These are phyloP conservation scores for Calonectria multiphialidica DNA, from an alignment of 2,329 filamentous ascomycete species.

Conservation along the genomic window DNA sequence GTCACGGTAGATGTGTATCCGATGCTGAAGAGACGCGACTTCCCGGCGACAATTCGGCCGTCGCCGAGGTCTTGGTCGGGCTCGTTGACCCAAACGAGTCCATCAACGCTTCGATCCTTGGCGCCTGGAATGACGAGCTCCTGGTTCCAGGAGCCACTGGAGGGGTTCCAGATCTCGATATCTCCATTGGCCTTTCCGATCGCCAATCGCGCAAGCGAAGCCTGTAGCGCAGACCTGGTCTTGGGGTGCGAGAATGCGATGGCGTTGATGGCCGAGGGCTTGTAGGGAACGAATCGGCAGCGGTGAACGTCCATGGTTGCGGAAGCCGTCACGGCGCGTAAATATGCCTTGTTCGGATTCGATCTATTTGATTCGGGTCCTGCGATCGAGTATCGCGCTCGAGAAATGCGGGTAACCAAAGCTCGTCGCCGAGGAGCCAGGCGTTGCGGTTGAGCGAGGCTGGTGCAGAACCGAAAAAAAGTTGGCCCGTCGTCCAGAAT, in stretches of 20 bases:
- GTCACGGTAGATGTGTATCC: constrained; percentile 93
- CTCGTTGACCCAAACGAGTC: constrained; percentile 91
- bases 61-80: constrained; percentile 76
- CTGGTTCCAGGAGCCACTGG: constrained; percentile 86
- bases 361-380: background rate
- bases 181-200: constrained; percentile 94
- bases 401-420: constrained; percentile 7
- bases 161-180: constrained; percentile 97
- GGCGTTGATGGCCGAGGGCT: constrained; percentile 91
- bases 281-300: constrained; percentile 94
- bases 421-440: constrained; percentile 43
- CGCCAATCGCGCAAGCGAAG: constrained; percentile 78
- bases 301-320: constrained; percentile 91
- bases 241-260: constrained; percentile 90
- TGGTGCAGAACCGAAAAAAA: constrained; percentile 45
- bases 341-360: constrained; percentile 19
- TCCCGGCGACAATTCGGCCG: constrained; percentile 74
- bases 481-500: constrained; percentile 44
- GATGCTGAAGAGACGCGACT: constrained; percentile 92
- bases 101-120: constrained; percentile 88
- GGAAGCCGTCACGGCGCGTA: constrained; percentile 11
- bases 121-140: constrained; percentile 88
- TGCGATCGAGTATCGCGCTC: background rate
- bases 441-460: constrained; percentile 37
- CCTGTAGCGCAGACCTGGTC: constrained; percentile 58